Base-by-base conservation (phyloP, 306 rosid species). In the Nissolia schottii region DNA sequence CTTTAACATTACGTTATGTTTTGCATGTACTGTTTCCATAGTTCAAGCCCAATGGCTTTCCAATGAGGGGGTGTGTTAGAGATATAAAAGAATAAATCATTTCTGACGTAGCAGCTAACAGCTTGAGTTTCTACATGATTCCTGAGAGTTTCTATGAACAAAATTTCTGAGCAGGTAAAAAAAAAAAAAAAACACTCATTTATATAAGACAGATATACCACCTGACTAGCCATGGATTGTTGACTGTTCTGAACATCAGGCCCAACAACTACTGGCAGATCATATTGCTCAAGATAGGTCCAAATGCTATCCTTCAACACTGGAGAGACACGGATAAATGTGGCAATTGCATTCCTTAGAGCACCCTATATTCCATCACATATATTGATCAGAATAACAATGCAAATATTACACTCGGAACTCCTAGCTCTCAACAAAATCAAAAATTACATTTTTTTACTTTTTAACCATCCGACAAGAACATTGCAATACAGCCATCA, bases 221-320 rank as follows among this genome's bases (percentile, higher is more conserved):
- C 98, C 96, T 89, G 97, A 49, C 89, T 28, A 48, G 84, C 77
- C 84, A 83, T 67, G 19, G 86, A 80, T 83, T 87, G 90, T 51
- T 88, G 81, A 84, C 83, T 76, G 74, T 82, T 86, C 77, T 78
- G 90, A 18, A 78, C 78, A 74, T 89, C 85, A 48, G 92, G 84
- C 65, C 94, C 94, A 80, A 86, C 96, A 55, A 94, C 97, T 55
- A 91, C 98, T 15, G 98, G 97, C 72, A 94, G 84, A 87, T 94
- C 98, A 85, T 89, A 94, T 81, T 87, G 96, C 83, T 94, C 98
- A 66, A 94, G 97, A 86, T 83, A 86, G 80, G 87, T 78, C 98
- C 98, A 94, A 70, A 94, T 87, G 74, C 81, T 82, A 86, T 89
- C 97, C 79, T 87, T 94, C 48, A 79, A 72, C 16, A 67, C 85